Conservation (phyloP, 75 land plant genomes). For the Ceratopteris richardii region DNA sequence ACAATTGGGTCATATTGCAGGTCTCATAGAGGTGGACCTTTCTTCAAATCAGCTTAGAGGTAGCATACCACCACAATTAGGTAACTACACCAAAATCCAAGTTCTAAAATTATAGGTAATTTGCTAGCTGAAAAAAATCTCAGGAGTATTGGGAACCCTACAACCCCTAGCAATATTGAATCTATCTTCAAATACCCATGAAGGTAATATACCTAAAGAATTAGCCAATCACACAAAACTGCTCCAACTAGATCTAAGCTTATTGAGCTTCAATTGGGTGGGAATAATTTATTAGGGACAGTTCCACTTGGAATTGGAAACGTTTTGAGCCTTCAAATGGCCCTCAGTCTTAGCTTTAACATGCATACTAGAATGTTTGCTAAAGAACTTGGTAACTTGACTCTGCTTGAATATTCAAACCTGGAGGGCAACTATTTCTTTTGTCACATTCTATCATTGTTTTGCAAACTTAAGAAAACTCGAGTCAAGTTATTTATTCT, state of each 20-base stretch:
- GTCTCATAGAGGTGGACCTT: constrained; percentile 53
- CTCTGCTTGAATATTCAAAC: constrained; percentile 38
- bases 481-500: too few species aligned
- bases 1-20: constrained; percentile 20
- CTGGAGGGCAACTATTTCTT: constrained; percentile 42
- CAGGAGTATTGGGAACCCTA: constrained; percentile 38
- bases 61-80: constrained; percentile 32
- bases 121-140: constrained; percentile 41
- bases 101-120: constrained; percentile 52
- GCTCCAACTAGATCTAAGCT: constrained; percentile 72
- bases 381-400: constrained; percentile 33
- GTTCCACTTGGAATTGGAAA: constrained; percentile 53
- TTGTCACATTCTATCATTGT: constrained; percentile 44
- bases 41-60: constrained; percentile 56
- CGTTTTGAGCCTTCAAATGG: constrained; percentile 45
- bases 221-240: constrained; percentile 50
- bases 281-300: constrained; percentile 48
- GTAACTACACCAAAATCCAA: constrained; percentile 32
- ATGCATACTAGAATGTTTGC: constrained; percentile 50
- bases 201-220: constrained; percentile 44
- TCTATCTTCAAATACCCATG: constrained; percentile 44
- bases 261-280: constrained; percentile 55
- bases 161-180: constrained; percentile 39
- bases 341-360: constrained; percentile 55
- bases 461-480: constrained; percentile 35